Base-by-base conservation (phyloP, 306 rosid genomes). In the Lupinus albus region DNA sequence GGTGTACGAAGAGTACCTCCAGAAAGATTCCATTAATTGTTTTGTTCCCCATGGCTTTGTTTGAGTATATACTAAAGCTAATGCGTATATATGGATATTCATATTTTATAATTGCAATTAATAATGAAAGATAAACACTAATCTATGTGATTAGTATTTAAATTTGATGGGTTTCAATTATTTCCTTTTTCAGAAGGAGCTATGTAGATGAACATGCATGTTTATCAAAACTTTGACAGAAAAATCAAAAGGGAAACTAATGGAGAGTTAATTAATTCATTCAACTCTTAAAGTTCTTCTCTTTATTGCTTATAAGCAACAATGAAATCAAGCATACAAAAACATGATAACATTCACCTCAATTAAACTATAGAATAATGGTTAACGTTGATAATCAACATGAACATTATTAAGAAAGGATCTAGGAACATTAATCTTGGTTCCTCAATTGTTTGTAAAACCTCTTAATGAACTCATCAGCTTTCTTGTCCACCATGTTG, bases 401-500 rank as follows among this genome's bases (percentile, higher is more conserved):
- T 36, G 11, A 44, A 33, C 8, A 14, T 46, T 45, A 54, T 55
- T 36, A 53, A 58, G 21, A 11, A 4, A 30, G 16, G 1, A 18
- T 12, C 30, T 8, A 11, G 4, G 2, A 39, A 9, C 45, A 39
- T 39, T 11, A 42, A 51, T 30, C 79, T 32, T 93, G 96, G 18
- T 51, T 78, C 74, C 78, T 77, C 57, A 87, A 67, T 4, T 90
- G 73, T 56, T 77, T 88, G 80, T 94, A 90, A 59, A 94, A 94
- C 83, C 74, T 85, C 20, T 78, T 79, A 1, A 94, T 94, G 59
- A 90, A 94, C 59, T 74, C 95, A 77, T 86, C 99, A 0, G 99
- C 99, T 1, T 83, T 94, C 71, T 88, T 72, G 63, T 94, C 96
- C 6, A 93, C 90, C 10, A 44, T 84, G 45, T 69, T 33, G 20